A percentile compares a stretch with the other conserved stretches of the same genome.
phyloP scores from a whole-genome alignment of 495 filamentous ascomycete species.

The Podospora pseudocomata region DNA sequence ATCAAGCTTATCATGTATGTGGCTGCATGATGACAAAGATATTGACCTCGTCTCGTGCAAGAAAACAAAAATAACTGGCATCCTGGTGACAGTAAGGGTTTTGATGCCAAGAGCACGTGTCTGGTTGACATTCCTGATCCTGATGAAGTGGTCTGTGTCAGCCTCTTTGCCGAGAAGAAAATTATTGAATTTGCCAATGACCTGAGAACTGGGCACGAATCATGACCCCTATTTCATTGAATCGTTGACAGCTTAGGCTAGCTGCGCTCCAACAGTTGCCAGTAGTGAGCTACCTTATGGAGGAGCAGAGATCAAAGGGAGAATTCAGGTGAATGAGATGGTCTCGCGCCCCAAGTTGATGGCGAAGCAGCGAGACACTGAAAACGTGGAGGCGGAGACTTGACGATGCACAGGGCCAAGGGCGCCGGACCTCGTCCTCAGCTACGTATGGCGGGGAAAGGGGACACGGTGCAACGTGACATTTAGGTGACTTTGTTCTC shows the following conservation, averaged over 20 bases:
- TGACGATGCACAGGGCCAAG: background rate
- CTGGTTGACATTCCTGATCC: background rate
- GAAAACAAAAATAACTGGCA: background rate
- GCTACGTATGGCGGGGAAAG: background rate
- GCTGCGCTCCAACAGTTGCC: background rate
- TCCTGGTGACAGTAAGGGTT: background rate
- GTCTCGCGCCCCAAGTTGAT: background rate
- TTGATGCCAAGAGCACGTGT: background rate
- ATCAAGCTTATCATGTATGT: background rate
- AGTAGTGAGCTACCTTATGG: background rate
- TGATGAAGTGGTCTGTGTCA: background rate
- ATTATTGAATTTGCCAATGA: background rate
- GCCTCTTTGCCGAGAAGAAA: background rate
- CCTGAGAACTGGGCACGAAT: background rate
- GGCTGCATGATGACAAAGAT: background rate
- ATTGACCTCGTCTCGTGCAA: background rate
- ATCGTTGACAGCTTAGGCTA: background rate
- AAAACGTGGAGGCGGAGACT: background rate
- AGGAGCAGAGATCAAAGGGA: background rate
- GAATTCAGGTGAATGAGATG: background rate
- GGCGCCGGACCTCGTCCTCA: background rate
- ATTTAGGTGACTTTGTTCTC: background rate
- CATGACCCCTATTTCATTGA: background rate
- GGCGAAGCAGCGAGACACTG: background rate
- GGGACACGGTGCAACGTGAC: conserved; percentile 1